Evolutionary conservation across 2,329 filamentous ascomycete genomes (phyloP).

Genomic region (Alternaria sp.): DNA sequence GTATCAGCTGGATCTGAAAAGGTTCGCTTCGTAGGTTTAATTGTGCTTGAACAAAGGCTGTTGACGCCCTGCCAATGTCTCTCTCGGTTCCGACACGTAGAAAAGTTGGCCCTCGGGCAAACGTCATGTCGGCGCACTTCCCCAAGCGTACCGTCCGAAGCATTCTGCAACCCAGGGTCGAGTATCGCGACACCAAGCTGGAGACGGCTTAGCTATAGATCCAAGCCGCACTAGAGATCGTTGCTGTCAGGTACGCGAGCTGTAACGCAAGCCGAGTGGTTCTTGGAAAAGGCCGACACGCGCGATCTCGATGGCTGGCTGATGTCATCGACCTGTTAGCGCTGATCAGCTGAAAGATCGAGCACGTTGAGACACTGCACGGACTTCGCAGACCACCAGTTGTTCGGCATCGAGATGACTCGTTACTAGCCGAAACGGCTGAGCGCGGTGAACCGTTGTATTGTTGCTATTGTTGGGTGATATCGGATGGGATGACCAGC

Average conservation of each 20-base stretch:
- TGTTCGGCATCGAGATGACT: not conserved
- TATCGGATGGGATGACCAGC: not conserved
- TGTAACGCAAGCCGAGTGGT: conserved; percentile 4
- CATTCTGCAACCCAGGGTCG: not conserved
- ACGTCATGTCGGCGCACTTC: not conserved
- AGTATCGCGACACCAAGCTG: not conserved
- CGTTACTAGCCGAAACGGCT: not conserved
- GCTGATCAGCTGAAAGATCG: conserved; percentile 10
- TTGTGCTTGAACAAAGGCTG: not conserved
- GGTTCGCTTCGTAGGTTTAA: not conserved
- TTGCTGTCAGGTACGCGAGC: conserved; percentile 15
- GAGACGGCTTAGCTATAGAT: not conserved
- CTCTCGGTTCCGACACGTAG: not conserved
- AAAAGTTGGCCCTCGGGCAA: not conserved
- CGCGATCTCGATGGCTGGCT: conserved; percentile 5
- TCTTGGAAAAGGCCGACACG: not conserved
- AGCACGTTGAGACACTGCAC: not conserved
- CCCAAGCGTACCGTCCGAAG: conserved; percentile 2
- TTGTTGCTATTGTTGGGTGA: not conserved
- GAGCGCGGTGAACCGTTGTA: not conserved
- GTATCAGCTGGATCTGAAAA: not conserved
- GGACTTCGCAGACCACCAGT: not conserved
- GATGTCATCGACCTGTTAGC: conserved; percentile 15
- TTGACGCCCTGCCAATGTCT: not conserved
- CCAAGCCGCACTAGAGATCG: not conserved